Evolutionary conservation across 164 flowering plant genomes (phyloP), one percentile per base, ranked within the genome.

Genomic region (Tinospora cordifolia): DNA sequence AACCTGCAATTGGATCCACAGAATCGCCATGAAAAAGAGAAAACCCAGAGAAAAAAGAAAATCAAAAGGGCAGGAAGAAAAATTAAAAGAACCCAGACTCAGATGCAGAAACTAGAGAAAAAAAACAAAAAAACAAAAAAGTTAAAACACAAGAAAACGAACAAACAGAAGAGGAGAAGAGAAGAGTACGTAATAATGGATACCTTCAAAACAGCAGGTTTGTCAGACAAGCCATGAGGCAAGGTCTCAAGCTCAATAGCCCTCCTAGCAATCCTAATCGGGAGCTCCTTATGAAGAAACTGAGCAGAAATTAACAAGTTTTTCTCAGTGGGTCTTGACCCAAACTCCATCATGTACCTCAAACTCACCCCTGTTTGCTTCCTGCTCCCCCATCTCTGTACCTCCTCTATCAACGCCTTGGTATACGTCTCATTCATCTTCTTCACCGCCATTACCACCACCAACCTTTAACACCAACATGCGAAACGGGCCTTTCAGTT

Each of bases 301-400:
- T 92, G 96, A 71, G 97, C 92, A 11, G 99, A 87, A 13, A 94
- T 77, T 38, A 92, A 78, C 72, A 94, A 64, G 69, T 86, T 89
- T 58, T 71, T 81, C 24, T 75, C 77, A 8, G 86, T 83, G 51
- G 95, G 93, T 19, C 8, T 81, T 8, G 92, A 87, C 25, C 97
- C 97, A 68, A 94, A 92, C 63, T 90, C 90, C 97, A 87, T 89
- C 97, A 92, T 94, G 75, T 90, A 89, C 69, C 86, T 83, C 68
- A 93, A 79, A 60, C 86, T 87, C 15, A 91, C 98, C 12, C 98
- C 98, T 0, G 88, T 91, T 74, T 86, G 96, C 73, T 87, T 90
- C 96, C 91, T 77, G 25, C 83, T 72, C 4, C 93, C 90, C 94
- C 96, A 93, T 80, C 69, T 83, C 10, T 83, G 86, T 3, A 91